Evolutionary conservation across 2,329 filamentous ascomycete species (phyloP).

Genomic region (Fusarium sp.): DNA sequence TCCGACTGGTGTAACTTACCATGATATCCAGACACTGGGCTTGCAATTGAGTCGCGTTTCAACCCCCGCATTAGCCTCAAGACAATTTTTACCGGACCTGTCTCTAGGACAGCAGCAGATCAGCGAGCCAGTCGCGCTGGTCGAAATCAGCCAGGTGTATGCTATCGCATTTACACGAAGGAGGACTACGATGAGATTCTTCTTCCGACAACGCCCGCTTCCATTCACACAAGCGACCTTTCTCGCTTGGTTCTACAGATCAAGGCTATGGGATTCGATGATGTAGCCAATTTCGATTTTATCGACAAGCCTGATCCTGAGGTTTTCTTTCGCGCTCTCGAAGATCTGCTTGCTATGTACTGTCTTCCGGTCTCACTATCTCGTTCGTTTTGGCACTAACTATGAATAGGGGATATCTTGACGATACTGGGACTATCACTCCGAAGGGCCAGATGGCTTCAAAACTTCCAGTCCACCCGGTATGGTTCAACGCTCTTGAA

Average conservation of each 20-base stretch:
- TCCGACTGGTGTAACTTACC: not conserved
- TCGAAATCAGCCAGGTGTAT: slow-evolving; percentile 92
- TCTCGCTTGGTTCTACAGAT: slow-evolving; percentile 94
- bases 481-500: slow-evolving; percentile 2
- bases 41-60: not conserved
- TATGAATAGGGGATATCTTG: not conserved
- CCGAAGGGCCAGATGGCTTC: not conserved
- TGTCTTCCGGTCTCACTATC: not conserved
- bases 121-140: slow-evolving; percentile 93
- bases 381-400: not conserved
- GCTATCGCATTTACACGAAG: slow-evolving; percentile 94
- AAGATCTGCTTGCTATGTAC: slow-evolving; percentile 62
- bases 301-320: slow-evolving; percentile 98
- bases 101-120: slow-evolving; percentile 94
- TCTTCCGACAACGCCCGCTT: slow-evolving; percentile 92
- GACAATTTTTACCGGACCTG: slow-evolving; percentile 89
- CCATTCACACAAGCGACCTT: slow-evolving; percentile 93
- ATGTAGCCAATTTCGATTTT: slow-evolving; percentile 94
- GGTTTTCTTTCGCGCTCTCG: slow-evolving; percentile 87
- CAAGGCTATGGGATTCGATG: slow-evolving; percentile 98
- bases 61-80: slow-evolving; percentile 48
- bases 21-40: not conserved
- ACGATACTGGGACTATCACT: not conserved
- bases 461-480: not conserved
- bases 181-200: slow-evolving; percentile 90